Conservation (phyloP, 2,329 filamentous ascomycete genomes). For the Dothideomycetidae sp. region DNA sequence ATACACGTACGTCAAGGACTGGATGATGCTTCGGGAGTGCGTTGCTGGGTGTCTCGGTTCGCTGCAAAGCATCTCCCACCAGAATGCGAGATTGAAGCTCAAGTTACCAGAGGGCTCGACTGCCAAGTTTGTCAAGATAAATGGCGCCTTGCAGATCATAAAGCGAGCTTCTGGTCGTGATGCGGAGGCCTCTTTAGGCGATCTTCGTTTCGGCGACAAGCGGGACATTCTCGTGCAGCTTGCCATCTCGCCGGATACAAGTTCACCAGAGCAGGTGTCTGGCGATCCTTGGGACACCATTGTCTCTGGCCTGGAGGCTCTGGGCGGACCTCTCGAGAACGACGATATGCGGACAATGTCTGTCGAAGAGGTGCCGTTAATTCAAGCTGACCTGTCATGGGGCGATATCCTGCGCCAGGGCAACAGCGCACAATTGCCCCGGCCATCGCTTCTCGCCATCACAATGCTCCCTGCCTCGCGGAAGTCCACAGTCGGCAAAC, state of each 20-base stretch:
- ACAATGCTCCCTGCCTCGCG: conserved; percentile 70
- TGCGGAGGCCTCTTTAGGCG: conserved; percentile 81
- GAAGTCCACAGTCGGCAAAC: conserved; percentile 14
- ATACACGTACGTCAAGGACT: conserved; percentile 97
- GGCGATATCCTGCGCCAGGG: conserved; percentile 88
- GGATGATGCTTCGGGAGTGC: conserved; percentile 99
- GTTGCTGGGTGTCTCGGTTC: conserved; percentile 84
- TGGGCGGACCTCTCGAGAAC: conserved; percentile 73
- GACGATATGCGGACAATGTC: conserved; percentile 73
- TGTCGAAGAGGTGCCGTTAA: conserved; percentile 85
- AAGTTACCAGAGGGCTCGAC: conserved; percentile 90
- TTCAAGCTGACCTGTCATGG: conserved; percentile 88
- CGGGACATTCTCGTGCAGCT: conserved; percentile 86
- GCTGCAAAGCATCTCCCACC: conserved; percentile 89
- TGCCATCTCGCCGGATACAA: conserved; percentile 75
- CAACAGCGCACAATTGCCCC: conserved; percentile 67
- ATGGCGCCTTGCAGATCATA: conserved; percentile 85
- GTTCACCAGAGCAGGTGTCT: conserved; percentile 67
- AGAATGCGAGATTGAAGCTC: conserved; percentile 92
- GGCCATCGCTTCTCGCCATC: conserved; percentile 83
- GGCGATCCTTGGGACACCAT: conserved; percentile 97
- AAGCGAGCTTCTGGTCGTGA: conserved; percentile 91
- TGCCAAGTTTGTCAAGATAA: conserved; percentile 97
- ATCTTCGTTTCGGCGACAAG: conserved; percentile 92
- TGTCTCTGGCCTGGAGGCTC: conserved; percentile 83